These are phyloP conservation scores for Dichomitus squalens DNA, from an alignment of 1,284 basidiomycete genomes.

Conservation along the genomic window DNA sequence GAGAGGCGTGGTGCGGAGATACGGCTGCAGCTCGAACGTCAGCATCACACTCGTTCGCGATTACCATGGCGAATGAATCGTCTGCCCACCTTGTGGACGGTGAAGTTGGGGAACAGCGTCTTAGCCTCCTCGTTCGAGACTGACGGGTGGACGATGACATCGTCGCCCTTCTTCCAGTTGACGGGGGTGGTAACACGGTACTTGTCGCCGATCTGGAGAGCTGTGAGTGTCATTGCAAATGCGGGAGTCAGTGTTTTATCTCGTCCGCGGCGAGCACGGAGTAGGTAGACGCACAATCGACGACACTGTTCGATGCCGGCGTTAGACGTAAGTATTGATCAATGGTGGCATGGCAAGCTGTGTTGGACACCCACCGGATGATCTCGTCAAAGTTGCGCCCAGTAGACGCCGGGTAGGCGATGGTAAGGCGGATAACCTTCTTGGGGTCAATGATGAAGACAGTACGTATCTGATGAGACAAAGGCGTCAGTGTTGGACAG, in stretches of 20 bases:
- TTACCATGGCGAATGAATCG: not conserved
- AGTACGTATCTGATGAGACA: constrained; percentile 76
- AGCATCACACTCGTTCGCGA: not conserved
- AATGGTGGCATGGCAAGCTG: not conserved
- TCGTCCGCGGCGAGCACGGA: not conserved
- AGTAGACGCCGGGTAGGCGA: constrained; percentile 90
- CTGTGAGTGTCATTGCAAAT: constrained; percentile 31
- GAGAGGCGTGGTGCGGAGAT: constrained; percentile 77
- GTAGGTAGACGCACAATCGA: constrained; percentile 59
- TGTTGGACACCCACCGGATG: constrained; percentile 57
- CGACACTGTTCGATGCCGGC: constrained; percentile 40
- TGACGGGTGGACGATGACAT: constrained; percentile 94
- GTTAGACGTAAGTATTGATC: constrained; percentile 16
- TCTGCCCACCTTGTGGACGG: constrained; percentile 60
- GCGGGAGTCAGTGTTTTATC: constrained; percentile 2
- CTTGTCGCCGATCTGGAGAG: constrained; percentile 94
- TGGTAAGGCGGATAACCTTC: constrained; percentile 86
- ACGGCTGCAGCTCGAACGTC: constrained; percentile 48
- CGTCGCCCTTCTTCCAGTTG: constrained; percentile 93
- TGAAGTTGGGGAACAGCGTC: constrained; percentile 79
- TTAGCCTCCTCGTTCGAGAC: constrained; percentile 90
- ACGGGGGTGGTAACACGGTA: constrained; percentile 85
- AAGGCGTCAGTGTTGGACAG: not conserved
- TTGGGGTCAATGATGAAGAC: constrained; percentile 95
- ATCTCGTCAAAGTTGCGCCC: constrained; percentile 89